Evolutionary conservation across 2,329 filamentous ascomycete species (phyloP), one percentile per base, ranked within the genome.

Genomic region (Aspergillus persii): DNA sequence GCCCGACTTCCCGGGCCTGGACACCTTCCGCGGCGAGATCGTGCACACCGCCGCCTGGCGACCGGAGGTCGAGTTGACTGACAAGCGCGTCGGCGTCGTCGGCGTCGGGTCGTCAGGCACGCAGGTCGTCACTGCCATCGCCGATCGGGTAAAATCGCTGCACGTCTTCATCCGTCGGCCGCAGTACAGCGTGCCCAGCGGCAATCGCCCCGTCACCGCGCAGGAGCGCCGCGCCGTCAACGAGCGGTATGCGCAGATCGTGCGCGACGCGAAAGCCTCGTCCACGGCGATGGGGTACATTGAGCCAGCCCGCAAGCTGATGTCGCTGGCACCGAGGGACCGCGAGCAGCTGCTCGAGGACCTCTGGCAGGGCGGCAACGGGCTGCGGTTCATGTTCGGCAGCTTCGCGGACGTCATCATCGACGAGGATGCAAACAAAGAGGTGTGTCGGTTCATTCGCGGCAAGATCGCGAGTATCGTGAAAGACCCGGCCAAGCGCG

Each of bases 11-110:
- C 76, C 80, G 0, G 85, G 84, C 0, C 61, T 82, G 0, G 63
- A 78, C 2, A 73, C 71, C n/a, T 88, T 84, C 72, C 69, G 77
- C 51, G 84, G 84, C 8, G 67, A 71, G 8, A 71, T 85, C 7
- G 73, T 84, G 29, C 84, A 87, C 65, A 81, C 81, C 0, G 79
- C 82, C 0, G 70, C 76, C 33, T 87, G 83, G 83, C 76, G 81
- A 7, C 66, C 80, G 8, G 74, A 75, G 3, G 69, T 81, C 5
- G 74, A 81, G 27, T 66, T 83, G 9, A 65, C 67, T 1, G 77
- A 71, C 27, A 81, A 82, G 58, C 73, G 72, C 5, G 82, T 85
- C 8, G 78, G 79, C 4, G 69, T 86, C 8, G 78, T 86, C 53
- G 68, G 68, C 2, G 67, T 56, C 15, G 70, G 71, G 0, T 68